These are phyloP conservation scores for Smallanthus sonchifolius DNA, from an alignment of 129 eudicot genomes.

Conservation along the genomic window DNA sequence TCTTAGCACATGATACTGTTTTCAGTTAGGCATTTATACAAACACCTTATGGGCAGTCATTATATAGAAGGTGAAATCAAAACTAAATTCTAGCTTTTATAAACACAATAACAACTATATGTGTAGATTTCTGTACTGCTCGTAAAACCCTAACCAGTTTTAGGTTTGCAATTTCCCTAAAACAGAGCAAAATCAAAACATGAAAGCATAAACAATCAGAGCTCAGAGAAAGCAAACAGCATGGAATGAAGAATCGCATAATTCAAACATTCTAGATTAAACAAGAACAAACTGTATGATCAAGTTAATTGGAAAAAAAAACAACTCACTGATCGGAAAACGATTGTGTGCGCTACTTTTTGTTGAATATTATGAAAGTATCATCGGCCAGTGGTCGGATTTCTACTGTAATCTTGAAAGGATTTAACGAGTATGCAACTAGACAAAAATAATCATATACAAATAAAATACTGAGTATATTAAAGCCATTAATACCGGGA, in stretches of 20 bases:
- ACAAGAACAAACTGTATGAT: constrained; percentile 9
- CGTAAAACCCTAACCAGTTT: constrained; percentile 19
- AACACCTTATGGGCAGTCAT: constrained; percentile 6
- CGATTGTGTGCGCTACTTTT: constrained; percentile 12
- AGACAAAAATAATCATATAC: neutral
- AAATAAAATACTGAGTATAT: no score
- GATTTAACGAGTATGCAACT: neutral
- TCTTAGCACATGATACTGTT: constrained; percentile 13
- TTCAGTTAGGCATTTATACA: constrained; percentile 15
- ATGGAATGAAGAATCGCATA: no score
- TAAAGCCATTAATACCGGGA: neutral
- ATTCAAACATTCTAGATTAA: neutral
- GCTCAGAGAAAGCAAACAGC: no score
- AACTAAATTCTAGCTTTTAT: no score
- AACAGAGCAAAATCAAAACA: constrained; percentile 3
- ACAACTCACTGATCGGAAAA: constrained; percentile 16
- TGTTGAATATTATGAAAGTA: neutral
- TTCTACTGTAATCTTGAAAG: neutral
- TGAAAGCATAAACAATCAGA: neutral
- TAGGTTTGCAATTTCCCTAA: neutral
- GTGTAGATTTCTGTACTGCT: neutral
- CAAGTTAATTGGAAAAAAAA: neutral
- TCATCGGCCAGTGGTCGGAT: constrained; percentile 17
- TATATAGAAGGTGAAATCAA: neutral
- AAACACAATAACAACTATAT: neutral